Conservation (phyloP, 345 rosid species). For the Hypericum androsaemum region DNA sequence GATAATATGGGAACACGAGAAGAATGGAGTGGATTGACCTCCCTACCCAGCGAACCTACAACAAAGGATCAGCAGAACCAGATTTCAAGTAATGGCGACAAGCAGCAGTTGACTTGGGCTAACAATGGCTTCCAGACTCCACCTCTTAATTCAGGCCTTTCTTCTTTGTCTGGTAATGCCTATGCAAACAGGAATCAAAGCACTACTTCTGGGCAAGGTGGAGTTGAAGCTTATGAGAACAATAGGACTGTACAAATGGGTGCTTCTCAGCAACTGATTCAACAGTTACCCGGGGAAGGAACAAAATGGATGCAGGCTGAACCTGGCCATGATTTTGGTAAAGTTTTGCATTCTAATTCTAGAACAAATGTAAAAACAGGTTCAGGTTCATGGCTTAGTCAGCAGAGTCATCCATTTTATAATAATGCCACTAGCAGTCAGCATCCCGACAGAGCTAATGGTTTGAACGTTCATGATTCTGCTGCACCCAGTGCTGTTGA, state of each 20-base stretch:
- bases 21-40: slow-evolving; percentile 43
- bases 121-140: slow-evolving; percentile 22
- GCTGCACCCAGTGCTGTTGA: slow-evolving; percentile 12
- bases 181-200: slow-evolving; percentile 15
- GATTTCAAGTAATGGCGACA: slow-evolving; percentile 21
- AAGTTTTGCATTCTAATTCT: slow-evolving; percentile 24
- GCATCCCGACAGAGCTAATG: slow-evolving; percentile 27
- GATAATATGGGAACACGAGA: slow-evolving; percentile 45
- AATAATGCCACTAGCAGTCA: slow-evolving; percentile 22
- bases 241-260: slow-evolving; percentile 31
- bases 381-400: slow-evolving; percentile 24
- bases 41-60: slow-evolving; percentile 24
- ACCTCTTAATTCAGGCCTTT: slow-evolving; percentile 17
- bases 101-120: slow-evolving; percentile 30
- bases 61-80: slow-evolving; percentile 20
- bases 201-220: slow-evolving; percentile 24
- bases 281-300: slow-evolving; percentile 32
- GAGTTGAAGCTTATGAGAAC: slow-evolving; percentile 25
- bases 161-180: slow-evolving; percentile 17
- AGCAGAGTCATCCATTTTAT: slow-evolving; percentile 16
- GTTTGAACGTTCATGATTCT: slow-evolving; percentile 38
- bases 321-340: slow-evolving; percentile 30
- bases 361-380: slow-evolving; percentile 28
- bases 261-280: slow-evolving; percentile 28
- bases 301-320: slow-evolving; percentile 35